A percentile compares a stretch with the other conserved stretches of the same genome.
These are phyloP conservation scores for Mycena leptocephala DNA, from an alignment of 768 basidiomycete species.

Conservation along the genomic window DNA sequence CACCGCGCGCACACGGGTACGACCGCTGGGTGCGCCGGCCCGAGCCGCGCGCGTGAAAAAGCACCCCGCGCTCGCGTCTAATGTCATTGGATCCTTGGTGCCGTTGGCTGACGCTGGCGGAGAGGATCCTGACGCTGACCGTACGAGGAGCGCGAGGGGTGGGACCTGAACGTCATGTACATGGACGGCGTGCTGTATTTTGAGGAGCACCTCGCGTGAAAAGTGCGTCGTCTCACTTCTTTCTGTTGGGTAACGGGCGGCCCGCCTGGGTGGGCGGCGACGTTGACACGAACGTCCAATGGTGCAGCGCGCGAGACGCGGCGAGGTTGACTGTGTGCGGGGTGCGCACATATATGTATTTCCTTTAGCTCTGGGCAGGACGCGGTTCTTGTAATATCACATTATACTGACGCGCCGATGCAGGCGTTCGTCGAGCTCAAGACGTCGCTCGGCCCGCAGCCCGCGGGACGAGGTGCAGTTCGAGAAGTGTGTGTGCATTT, in stretches of 20 bases:
- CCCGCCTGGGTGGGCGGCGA: conserved; percentile 79
- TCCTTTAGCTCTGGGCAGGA: no score
- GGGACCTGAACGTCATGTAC: conserved; percentile 89
- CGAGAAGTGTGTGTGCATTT: conserved; percentile 86
- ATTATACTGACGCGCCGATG: conserved; percentile 51
- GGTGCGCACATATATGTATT: no score
- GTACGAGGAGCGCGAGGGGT: conserved; percentile 86
- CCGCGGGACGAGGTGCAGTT: conserved; percentile 78
- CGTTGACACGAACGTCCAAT: conserved; percentile 91
- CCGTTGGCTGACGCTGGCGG: conserved; percentile 29
- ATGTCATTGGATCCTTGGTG: conserved; percentile 30
- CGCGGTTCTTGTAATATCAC: no score
- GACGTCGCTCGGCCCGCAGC: conserved; percentile 83
- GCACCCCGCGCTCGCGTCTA: conserved; percentile 33
- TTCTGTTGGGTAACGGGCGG: conserved; percentile 39
- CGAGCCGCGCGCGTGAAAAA: conserved; percentile 64
- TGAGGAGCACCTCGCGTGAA: conserved; percentile 75
- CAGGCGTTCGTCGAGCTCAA: conserved; percentile 90
- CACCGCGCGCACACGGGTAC: conserved; percentile 74
- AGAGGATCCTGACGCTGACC: conserved; percentile 86
- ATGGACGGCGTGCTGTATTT: conserved; percentile 80
- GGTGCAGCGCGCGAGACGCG: conserved; percentile 87
- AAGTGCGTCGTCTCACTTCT: conserved; percentile 71
- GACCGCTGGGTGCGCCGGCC: conserved; percentile 79
- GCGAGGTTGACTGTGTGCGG: conserved; percentile 90